These are phyloP conservation scores for Saksenaea vasiformis DNA, from an alignment of 371 early-diverging fungal species.

Conservation along the genomic window DNA sequence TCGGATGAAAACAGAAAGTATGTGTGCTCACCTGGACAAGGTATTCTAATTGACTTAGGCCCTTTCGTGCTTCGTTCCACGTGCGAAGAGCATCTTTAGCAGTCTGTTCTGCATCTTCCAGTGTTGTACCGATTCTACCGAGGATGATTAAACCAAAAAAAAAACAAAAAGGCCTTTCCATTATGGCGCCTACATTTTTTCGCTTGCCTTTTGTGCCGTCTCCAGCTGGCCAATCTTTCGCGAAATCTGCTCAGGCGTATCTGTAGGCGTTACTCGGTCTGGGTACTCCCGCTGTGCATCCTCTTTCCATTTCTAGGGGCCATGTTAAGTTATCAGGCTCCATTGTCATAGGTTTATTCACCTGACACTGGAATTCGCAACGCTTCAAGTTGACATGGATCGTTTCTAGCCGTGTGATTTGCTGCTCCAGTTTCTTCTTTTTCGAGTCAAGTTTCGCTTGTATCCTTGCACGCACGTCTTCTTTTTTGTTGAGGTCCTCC, in stretches of 20 bases:
- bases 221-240: constrained; percentile 58
- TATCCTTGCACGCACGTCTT: background rate
- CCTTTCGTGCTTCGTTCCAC: constrained; percentile 59
- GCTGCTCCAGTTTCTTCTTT: background rate
- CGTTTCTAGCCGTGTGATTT: background rate
- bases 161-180: background rate
- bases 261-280: constrained; percentile 62
- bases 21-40: constrained; percentile 49
- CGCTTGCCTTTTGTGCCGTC: constrained; percentile 51
- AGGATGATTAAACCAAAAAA: background rate
- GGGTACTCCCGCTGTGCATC: constrained; percentile 61
- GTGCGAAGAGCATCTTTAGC: constrained; percentile 44
- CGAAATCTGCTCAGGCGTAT: constrained; percentile 56
- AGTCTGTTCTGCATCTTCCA: constrained; percentile 64
- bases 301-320: constrained; percentile 37
- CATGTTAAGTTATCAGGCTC: background rate
- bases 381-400: background rate
- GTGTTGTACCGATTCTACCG: constrained; percentile 24
- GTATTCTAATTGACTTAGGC: constrained; percentile 50
- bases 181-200: constrained; percentile 40
- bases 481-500: constrained; percentile 11
- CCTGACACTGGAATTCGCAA: background rate
- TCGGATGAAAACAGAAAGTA: background rate
- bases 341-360: background rate
- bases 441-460: background rate